phyloP scores from a whole-genome alignment of 768 basidiomycete genomes.

The Mycena vitilis region DNA sequence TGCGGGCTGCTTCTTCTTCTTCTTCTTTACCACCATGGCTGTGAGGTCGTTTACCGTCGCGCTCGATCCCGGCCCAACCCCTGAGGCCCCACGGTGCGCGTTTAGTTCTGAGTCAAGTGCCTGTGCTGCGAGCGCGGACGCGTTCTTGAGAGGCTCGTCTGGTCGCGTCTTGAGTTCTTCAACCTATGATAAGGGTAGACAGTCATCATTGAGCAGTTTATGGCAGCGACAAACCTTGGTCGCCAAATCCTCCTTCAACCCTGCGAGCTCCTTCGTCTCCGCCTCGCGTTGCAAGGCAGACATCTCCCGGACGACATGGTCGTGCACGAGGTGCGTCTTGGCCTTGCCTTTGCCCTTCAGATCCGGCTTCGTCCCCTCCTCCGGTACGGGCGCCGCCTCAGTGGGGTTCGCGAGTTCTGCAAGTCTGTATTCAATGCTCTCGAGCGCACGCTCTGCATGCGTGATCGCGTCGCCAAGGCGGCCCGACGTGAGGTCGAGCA shows the following conservation, averaged over 20 bases:
- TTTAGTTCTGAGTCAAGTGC: constrained; percentile 81
- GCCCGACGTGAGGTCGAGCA: constrained; percentile 90
- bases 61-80: too few relatives aligned
- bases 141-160: constrained; percentile 64
- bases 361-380: constrained; percentile 48
- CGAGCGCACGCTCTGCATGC: constrained; percentile 84
- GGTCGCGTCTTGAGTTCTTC: constrained; percentile 91
- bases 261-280: constrained; percentile 84
- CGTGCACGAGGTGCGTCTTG: constrained; percentile 58
- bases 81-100: constrained; percentile 42
- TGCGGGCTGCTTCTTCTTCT: constrained; percentile 62
- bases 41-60: constrained; percentile 83
- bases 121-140: constrained; percentile 77
- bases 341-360: constrained; percentile 80
- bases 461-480: constrained; percentile 83
- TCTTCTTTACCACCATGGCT: constrained; percentile 89
- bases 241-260: constrained; percentile 83
- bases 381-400: constrained; percentile 26
- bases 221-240: constrained; percentile 67
- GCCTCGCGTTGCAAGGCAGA: constrained; percentile 76
- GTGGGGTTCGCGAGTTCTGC: constrained; percentile 60
- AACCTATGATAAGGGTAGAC: constrained; percentile 59
- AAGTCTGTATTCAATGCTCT: constrained; percentile 80
- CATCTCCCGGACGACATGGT: constrained; percentile 74
- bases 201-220: background rate